Conservation (phyloP, 768 basidiomycete species). For the Tricholoma sp. region DNA sequence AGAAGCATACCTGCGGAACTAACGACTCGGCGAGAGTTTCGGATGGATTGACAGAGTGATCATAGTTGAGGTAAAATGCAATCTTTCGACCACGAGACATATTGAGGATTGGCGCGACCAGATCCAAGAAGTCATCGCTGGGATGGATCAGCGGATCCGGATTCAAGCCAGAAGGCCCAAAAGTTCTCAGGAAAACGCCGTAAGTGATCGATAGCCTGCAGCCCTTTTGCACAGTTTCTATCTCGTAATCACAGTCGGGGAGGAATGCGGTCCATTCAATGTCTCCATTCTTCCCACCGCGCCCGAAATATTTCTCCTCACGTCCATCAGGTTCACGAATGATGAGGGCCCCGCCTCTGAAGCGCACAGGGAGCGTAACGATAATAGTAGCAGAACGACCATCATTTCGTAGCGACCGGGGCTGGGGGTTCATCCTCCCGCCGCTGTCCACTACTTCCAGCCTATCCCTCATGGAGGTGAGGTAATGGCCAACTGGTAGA, state of each 20-base stretch:
- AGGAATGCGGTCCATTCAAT: constrained; percentile 79
- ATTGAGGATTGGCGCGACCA: constrained; percentile 68
- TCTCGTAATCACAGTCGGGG: constrained; percentile 69
- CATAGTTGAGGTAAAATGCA: constrained; percentile 65
- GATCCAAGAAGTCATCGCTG: constrained; percentile 68
- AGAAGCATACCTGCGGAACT: constrained; percentile 57
- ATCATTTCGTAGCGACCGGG: constrained; percentile 51
- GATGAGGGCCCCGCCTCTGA: constrained; percentile 62
- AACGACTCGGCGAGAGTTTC: constrained; percentile 65
- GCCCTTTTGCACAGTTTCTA: constrained; percentile 67
- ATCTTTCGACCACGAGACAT: constrained; percentile 65
- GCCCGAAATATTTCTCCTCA: constrained; percentile 59
- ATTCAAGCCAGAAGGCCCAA: constrained; percentile 46
- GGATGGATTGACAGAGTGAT: constrained; percentile 68
- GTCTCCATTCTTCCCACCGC: constrained; percentile 57
- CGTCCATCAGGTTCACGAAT: constrained; percentile 50
- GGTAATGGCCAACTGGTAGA: constrained; percentile 62
- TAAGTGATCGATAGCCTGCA: constrained; percentile 68
- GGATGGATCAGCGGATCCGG: constrained; percentile 67
- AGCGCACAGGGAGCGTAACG: constrained; percentile 70
- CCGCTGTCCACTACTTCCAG: constrained; percentile 66
- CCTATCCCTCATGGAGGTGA: constrained; percentile 62
- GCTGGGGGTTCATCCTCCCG: constrained; percentile 52
- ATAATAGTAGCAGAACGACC: constrained; percentile 68
- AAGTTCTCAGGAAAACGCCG: constrained; percentile 63